A percentile compares a stretch with the other conserved stretches of the same genome.
Conservation (phyloP, 352 stramenopile species). For the Globisporangium echinulatum region DNA sequence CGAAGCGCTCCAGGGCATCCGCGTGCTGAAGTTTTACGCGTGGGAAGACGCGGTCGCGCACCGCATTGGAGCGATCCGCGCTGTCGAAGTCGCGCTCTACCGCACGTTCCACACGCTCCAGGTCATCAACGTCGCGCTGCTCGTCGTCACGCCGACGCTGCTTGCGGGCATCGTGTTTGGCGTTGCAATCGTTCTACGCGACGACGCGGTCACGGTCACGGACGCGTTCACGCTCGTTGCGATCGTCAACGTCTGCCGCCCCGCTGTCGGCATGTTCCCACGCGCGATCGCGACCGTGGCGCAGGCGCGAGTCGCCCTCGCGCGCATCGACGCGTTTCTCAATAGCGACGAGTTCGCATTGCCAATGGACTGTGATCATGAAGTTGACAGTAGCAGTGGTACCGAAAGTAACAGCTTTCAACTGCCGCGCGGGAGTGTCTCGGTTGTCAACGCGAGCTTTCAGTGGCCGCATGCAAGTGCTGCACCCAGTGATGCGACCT, state of each 20-base stretch:
- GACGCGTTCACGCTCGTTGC: conserved; percentile 35
- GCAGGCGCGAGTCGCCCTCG: conserved; percentile 19
- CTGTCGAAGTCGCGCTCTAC: conserved; percentile 45
- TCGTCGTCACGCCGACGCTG: conserved; percentile 44
- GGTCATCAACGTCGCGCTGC: conserved; percentile 50
- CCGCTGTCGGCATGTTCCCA: conserved; percentile 22
- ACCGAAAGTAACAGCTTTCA: too few relatives aligned
- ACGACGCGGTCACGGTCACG: conserved; percentile 33
- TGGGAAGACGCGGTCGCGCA: conserved; percentile 26
- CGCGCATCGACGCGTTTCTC: conserved; percentile 21
- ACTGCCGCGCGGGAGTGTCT: conserved; percentile 11
- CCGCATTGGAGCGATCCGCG: conserved; percentile 15
- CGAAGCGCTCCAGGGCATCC: conserved; percentile 68
- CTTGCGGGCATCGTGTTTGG: conserved; percentile 34
- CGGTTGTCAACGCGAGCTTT: conserved; percentile 17
- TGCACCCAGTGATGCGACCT: too few relatives aligned
- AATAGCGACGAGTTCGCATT: conserved; percentile 18
- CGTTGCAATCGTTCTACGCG: conserved; percentile 27
- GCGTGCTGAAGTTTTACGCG: conserved; percentile 70
- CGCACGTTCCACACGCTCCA: conserved; percentile 51
- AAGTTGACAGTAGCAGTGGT: too few relatives aligned
- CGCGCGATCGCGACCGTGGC: conserved; percentile 19
- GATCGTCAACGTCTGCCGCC: conserved; percentile 28
- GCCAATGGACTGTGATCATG: not conserved
- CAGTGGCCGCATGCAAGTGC: conserved; percentile 11